Evolutionary conservation across 352 stramenopile species (phyloP).

Genomic region (Globisporangium nunn): DNA sequence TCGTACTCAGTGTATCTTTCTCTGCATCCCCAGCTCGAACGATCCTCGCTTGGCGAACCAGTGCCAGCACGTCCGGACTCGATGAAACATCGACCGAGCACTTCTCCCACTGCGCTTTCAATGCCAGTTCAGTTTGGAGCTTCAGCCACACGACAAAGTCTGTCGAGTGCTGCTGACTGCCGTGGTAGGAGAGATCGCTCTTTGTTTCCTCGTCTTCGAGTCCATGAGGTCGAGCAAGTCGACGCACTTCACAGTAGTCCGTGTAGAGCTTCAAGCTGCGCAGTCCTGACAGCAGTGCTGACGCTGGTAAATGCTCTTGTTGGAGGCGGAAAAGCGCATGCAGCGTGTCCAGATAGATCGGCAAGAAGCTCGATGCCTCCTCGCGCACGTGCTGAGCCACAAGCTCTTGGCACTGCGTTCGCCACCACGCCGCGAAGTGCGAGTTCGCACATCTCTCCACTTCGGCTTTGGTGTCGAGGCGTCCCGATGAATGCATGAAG

Average conservation of each 20-base stretch:
- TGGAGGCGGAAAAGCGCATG: conserved; percentile 51
- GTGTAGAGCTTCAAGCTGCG: conserved; percentile 36
- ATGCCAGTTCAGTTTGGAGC: conserved; percentile 34
- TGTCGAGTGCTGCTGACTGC: background rate
- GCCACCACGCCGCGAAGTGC: conserved; percentile 10
- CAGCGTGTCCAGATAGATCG: conserved; percentile 37
- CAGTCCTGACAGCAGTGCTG: conserved; percentile 24
- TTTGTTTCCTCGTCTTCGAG: background rate
- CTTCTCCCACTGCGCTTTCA: conserved; percentile 30
- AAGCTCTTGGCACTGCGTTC: conserved; percentile 17
- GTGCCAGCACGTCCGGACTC: background rate
- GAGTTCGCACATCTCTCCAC: background rate
- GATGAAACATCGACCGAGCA: conserved; percentile 8
- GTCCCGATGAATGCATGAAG: conserved; percentile 10
- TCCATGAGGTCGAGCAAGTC: background rate
- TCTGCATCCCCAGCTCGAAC: background rate
- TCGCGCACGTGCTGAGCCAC: conserved; percentile 21
- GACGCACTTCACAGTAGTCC: conserved; percentile 10
- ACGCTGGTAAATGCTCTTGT: conserved; percentile 23
- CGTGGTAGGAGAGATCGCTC: background rate
- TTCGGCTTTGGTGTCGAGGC: conserved; percentile 16
- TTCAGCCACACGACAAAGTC: conserved; percentile 31
- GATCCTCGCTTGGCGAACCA: background rate
- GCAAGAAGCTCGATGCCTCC: conserved; percentile 28
- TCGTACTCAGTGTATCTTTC: background rate